Evolutionary conservation across 2,329 filamentous ascomycete genomes (phyloP).

Genomic region (Aspergillus eucalypticola): DNA sequence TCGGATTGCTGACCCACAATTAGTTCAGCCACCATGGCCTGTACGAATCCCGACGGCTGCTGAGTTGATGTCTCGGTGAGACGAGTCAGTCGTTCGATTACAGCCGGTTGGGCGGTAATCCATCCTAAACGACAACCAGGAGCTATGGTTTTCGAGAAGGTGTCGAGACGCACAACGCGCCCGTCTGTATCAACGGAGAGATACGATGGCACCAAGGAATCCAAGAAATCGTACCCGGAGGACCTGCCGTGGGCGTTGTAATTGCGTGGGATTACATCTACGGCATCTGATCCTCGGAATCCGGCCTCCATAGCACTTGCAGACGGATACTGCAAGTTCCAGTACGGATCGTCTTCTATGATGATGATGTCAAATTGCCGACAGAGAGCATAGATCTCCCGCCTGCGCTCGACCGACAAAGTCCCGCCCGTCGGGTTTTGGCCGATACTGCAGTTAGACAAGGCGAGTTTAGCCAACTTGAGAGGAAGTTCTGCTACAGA

Average conservation of each 20-base stretch:
- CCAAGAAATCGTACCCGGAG: conserved; percentile 74
- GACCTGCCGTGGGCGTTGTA: conserved; percentile 51
- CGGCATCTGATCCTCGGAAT: conserved; percentile 28
- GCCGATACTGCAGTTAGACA: conserved; percentile 61
- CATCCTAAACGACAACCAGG: conserved; percentile 88
- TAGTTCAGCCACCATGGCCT: conserved; percentile 65
- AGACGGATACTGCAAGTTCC: conserved; percentile 87
- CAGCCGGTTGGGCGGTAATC: conserved; percentile 78
- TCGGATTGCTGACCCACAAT: conserved; percentile 69
- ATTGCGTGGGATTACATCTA: conserved; percentile 40
- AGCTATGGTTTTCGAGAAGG: conserved; percentile 89
- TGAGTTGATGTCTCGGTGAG: conserved; percentile 78
- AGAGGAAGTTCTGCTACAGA: not conserved
- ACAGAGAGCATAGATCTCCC: conserved; percentile 77
- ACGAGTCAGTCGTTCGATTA: conserved; percentile 72
- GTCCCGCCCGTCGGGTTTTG: conserved; percentile 85
- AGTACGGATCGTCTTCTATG: conserved; percentile 92
- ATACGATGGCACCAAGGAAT: conserved; percentile 80
- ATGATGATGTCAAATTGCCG: conserved; percentile 86
- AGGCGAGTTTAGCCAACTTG: conserved; percentile 10
- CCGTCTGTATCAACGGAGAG: conserved; percentile 80
- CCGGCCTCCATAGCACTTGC: conserved; percentile 51
- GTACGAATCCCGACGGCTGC: conserved; percentile 86
- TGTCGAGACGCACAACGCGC: conserved; percentile 85
- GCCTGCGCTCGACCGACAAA: conserved; percentile 70